Evolutionary conservation across 768 basidiomycete genomes (phyloP).

Genomic region (Trametes sanguinea): DNA sequence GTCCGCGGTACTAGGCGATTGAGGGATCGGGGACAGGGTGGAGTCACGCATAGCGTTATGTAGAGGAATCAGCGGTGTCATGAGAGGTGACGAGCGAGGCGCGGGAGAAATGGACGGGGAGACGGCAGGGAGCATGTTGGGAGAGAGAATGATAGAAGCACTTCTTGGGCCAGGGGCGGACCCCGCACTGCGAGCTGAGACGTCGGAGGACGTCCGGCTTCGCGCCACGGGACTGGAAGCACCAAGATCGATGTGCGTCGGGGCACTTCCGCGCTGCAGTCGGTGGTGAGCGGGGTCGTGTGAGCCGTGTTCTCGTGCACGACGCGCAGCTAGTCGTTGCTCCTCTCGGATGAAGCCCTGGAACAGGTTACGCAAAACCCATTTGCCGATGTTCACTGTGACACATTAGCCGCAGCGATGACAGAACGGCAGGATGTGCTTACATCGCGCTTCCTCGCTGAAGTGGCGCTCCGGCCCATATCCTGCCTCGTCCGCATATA

Average conservation of each 20-base stretch:
- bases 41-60: conserved; percentile 24
- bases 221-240: conserved; percentile 23
- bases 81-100: conserved; percentile 53
- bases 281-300: conserved; percentile 26
- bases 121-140: conserved; percentile 67
- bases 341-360: conserved; percentile 74
- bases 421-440: conserved; percentile 34
- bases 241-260: conserved; percentile 31
- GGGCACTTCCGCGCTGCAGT: conserved; percentile 29
- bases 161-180: conserved; percentile 22
- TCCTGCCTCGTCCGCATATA: conserved; percentile 91
- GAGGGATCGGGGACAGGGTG: conserved; percentile 31
- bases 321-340: conserved; percentile 40
- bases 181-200: conserved; percentile 14
- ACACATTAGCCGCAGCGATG: neutral
- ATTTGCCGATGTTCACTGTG: conserved; percentile 89
- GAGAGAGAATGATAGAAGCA: conserved; percentile 58
- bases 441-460: conserved; percentile 80
- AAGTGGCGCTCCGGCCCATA: conserved; percentile 59
- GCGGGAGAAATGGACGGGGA: conserved; percentile 49
- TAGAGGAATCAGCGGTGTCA: conserved; percentile 59
- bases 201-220: conserved; percentile 35
- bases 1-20: conserved; percentile 29
- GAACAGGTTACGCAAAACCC: conserved; percentile 87
- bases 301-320: conserved; percentile 21